These are phyloP conservation scores for Amoeboaphelidium protococcarum DNA, from an alignment of 371 early-diverging fungal species.

Conservation along the genomic window DNA sequence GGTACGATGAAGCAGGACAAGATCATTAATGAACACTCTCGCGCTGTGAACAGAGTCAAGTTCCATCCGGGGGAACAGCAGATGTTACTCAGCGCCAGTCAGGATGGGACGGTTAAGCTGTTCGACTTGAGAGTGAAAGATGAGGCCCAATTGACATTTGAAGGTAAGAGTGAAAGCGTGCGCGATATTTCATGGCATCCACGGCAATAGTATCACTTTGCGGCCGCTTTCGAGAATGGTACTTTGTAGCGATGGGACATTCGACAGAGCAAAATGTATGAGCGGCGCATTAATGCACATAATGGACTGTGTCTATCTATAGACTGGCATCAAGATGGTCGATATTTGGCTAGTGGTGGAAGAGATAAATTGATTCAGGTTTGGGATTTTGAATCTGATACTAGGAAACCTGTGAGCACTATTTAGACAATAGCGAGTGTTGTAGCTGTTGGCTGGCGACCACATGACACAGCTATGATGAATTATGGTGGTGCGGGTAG, in stretches of 20 bases:
- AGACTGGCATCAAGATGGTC: constrained; percentile 54
- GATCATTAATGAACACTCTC: constrained; percentile 40
- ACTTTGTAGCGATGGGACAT: constrained; percentile 67
- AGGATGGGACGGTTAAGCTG: constrained; percentile 46
- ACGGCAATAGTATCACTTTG: constrained; percentile 27
- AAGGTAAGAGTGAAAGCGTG: constrained; percentile 51
- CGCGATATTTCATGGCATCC: constrained; percentile 64
- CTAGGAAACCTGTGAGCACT: constrained; percentile 23
- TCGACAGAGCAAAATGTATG: constrained; percentile 28
- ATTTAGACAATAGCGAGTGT: constrained; percentile 47
- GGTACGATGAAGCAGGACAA: constrained; percentile 23
- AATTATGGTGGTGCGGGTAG: too few relatives aligned
- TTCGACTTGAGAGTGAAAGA: constrained; percentile 49
- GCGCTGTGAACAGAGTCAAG: constrained; percentile 48
- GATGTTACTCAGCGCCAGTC: constrained; percentile 43
- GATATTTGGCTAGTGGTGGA: constrained; percentile 48
- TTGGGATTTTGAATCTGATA: constrained; percentile 52
- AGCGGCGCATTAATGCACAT: constrained; percentile 44
- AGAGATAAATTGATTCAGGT: constrained; percentile 56
- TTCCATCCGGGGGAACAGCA: constrained; percentile 40
- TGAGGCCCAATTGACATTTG: constrained; percentile 25
- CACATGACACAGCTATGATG: constrained; percentile 26
- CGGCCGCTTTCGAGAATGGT: constrained; percentile 65
- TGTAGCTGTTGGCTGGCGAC: constrained; percentile 49
- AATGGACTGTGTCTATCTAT: constrained; percentile 44